phyloP scores from a whole-genome alignment of 1,284 basidiomycete genomes.

The Cerrena zonata region DNA sequence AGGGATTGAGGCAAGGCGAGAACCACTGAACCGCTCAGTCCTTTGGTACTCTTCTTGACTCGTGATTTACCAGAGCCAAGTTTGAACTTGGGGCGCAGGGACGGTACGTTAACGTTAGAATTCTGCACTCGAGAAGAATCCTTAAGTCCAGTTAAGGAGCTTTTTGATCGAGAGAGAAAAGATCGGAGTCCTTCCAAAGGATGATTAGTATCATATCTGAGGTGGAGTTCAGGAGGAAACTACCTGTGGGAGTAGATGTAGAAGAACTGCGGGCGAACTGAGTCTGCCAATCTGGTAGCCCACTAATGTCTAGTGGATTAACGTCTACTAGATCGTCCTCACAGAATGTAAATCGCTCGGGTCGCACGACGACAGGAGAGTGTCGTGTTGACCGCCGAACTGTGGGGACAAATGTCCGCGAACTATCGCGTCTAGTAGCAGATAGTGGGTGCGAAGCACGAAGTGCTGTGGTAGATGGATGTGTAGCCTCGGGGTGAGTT shows the following conservation, averaged over 20 bases:
- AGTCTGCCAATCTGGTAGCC: constrained; percentile 1
- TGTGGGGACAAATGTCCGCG: not conserved
- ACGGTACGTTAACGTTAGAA: too few species aligned
- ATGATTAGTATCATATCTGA: too few species aligned
- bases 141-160: constrained; percentile 33
- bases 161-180: constrained; percentile 29
- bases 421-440: not conserved
- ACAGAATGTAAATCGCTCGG: constrained; percentile 14
- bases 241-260: not conserved
- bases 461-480: constrained; percentile 19
- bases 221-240: too few species aligned
- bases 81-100: constrained; percentile 16
- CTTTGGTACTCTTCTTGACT: constrained; percentile 5
- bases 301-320: constrained; percentile 10
- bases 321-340: constrained; percentile 16
- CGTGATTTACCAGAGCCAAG: constrained; percentile 12
- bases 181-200: constrained; percentile 4
- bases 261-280: not conserved
- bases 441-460: constrained; percentile 1
- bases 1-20: not conserved
- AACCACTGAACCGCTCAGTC: not conserved
- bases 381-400: not conserved
- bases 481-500: not conserved
- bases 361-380: not conserved
- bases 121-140: constrained; percentile 22